phyloP scores from a whole-genome alignment of 768 basidiomycete genomes.

The Cantharellus anzutake region DNA sequence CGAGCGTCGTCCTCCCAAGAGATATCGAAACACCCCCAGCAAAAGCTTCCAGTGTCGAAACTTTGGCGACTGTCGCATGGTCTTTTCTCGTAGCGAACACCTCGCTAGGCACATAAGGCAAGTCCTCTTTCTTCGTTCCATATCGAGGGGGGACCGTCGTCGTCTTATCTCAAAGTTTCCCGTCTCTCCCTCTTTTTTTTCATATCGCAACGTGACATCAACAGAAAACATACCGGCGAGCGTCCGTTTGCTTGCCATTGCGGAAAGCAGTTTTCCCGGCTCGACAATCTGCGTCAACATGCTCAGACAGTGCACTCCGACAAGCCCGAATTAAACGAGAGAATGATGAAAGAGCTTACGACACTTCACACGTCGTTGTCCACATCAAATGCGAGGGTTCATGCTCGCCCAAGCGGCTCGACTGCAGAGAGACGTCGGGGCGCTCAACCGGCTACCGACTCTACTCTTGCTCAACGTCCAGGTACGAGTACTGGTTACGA shows the following conservation, averaged over 20 bases:
- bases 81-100: constrained; percentile 90
- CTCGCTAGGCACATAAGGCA: constrained; percentile 89
- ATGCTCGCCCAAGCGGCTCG: background rate
- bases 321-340: constrained; percentile 62
- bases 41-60: constrained; percentile 94
- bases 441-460: constrained; percentile 7
- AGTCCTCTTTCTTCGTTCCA: constrained; percentile 13
- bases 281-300: constrained; percentile 94
- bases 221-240: constrained; percentile 94
- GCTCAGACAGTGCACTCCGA: constrained; percentile 96
- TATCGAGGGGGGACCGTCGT: background rate
- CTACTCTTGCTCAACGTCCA: constrained; percentile 23
- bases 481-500: constrained; percentile 64
- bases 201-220: constrained; percentile 7
- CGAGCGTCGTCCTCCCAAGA: constrained; percentile 20
- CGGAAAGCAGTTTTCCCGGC: constrained; percentile 82
- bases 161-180: background rate
- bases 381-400: constrained; percentile 17
- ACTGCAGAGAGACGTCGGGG: constrained; percentile 7
- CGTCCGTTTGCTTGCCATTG: constrained; percentile 94
- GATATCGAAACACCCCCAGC: constrained; percentile 67
- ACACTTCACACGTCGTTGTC: constrained; percentile 70
- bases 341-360: constrained; percentile 82
- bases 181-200: constrained; percentile 6
- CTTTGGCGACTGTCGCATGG: constrained; percentile 91